phyloP scores from a whole-genome alignment of 2,329 filamentous ascomycete species.

The Monilinia fructicola region DNA sequence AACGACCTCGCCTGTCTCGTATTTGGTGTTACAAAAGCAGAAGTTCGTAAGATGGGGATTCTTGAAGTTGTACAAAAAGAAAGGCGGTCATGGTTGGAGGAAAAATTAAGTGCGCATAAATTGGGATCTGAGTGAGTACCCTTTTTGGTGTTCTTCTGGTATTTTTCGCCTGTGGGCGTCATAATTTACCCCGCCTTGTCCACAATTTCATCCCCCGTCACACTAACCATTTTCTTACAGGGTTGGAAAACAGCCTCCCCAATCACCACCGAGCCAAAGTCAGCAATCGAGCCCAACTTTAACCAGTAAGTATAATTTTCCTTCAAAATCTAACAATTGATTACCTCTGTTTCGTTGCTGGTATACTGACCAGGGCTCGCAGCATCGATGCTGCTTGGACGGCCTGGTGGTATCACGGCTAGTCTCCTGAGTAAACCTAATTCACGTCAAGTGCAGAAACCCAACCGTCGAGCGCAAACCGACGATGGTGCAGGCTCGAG shows the following conservation, averaged over 20 bases:
- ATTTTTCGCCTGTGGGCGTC: not conserved
- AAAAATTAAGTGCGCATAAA: constrained; percentile 70
- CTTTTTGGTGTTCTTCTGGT: not conserved
- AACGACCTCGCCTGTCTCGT: constrained; percentile 95
- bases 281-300: constrained; percentile 39
- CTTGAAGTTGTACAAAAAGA: constrained; percentile 92
- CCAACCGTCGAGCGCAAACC: constrained; percentile 59
- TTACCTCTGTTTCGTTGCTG: not conserved
- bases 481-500: constrained; percentile 56
- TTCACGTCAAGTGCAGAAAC: constrained; percentile 53
- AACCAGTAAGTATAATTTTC: constrained; percentile 29
- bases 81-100: constrained; percentile 82
- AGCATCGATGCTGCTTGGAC: constrained; percentile 65
- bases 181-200: not conserved
- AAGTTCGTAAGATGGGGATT: constrained; percentile 92
- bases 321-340: not conserved
- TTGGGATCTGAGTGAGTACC: constrained; percentile 43
- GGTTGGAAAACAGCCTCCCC: constrained; percentile 30
- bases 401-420: constrained; percentile 73
- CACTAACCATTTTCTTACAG: constrained; percentile 22
- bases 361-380: constrained; percentile 19
- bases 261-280: constrained; percentile 30
- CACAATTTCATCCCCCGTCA: not conserved
- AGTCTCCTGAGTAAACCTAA: constrained; percentile 75
- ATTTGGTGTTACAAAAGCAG: constrained; percentile 97